Conservation (phyloP, 2,329 filamentous ascomycete species). For the Rugonectria rugulosa region DNA sequence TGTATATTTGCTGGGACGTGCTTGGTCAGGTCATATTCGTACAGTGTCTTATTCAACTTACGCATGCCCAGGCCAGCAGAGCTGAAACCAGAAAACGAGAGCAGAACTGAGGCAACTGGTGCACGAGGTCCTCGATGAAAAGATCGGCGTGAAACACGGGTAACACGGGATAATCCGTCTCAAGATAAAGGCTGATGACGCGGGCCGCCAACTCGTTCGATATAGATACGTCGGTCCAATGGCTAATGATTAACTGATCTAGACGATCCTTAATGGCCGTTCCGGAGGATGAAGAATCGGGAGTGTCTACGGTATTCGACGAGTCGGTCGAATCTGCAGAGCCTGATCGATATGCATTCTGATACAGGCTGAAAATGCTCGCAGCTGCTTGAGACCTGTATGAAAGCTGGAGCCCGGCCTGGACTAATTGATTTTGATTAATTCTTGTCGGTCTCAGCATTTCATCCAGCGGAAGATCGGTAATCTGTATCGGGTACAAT, state of each 20-base stretch:
- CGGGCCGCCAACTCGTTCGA: conserved; percentile 38
- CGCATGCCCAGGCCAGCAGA: conserved; percentile 1
- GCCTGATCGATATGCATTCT: background rate
- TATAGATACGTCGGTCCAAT: conserved; percentile 45
- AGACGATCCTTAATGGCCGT: background rate
- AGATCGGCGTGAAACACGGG: conserved; percentile 46
- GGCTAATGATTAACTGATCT: conserved; percentile 32
- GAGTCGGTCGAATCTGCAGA: background rate
- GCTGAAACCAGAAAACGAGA: conserved; percentile 46
- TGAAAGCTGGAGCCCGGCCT: no score
- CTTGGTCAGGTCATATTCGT: background rate
- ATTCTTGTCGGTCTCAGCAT: conserved; percentile 7
- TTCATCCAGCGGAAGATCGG: background rate
- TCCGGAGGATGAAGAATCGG: no score
- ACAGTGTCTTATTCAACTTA: background rate
- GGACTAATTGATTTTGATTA: background rate
- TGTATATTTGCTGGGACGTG: background rate
- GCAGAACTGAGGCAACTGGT: conserved; percentile 36
- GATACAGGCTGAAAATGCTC: no score
- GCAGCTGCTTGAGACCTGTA: no score
- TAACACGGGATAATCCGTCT: conserved; percentile 48
- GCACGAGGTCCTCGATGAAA: conserved; percentile 44
- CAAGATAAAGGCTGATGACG: conserved; percentile 46
- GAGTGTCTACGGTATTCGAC: no score
- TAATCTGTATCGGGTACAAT: background rate